Conservation (phyloP, 2,329 filamentous ascomycete genomes). For the Pestalotiopsis sp. region DNA sequence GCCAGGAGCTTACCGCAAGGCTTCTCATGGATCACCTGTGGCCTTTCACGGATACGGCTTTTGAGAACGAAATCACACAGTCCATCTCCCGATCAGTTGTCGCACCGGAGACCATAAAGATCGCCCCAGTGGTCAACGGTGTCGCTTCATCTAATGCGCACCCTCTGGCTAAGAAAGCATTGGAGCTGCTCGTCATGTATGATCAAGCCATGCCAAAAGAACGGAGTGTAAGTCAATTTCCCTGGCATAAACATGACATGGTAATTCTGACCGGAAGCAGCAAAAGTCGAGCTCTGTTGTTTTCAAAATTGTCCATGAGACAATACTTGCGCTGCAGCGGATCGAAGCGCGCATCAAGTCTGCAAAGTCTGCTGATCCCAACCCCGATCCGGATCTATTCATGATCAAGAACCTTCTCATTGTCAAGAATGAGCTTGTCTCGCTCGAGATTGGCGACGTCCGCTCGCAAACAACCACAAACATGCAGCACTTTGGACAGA, state of each 20-base stretch:
- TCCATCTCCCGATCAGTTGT: slow-evolving; percentile 53
- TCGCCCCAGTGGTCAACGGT: slow-evolving; percentile 50
- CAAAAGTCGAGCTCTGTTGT: slow-evolving; percentile 58
- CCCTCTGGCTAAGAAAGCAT: slow-evolving; percentile 58
- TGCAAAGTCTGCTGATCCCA: slow-evolving; percentile 51
- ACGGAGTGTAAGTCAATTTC: slow-evolving; percentile 52
- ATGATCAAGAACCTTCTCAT: slow-evolving; percentile 93
- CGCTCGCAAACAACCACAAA: slow-evolving; percentile 49
- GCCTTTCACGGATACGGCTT: slow-evolving; percentile 56
- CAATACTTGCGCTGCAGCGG: slow-evolving; percentile 78
- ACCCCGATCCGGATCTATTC: slow-evolving; percentile 83
- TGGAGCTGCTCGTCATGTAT: slow-evolving; percentile 63
- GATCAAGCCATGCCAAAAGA: slow-evolving; percentile 68
- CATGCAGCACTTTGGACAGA: slow-evolving; percentile 66
- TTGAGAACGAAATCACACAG: slow-evolving; percentile 58
- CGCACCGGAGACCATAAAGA: slow-evolving; percentile 50
- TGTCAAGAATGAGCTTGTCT: slow-evolving; percentile 93
- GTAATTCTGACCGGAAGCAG: slow-evolving; percentile 30
- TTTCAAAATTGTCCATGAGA: slow-evolving; percentile 82
- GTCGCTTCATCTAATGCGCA: slow-evolving; percentile 59
- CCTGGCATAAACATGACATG: background rate
- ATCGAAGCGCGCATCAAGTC: slow-evolving; percentile 73
- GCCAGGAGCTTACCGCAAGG: slow-evolving; percentile 57
- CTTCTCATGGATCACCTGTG: slow-evolving; percentile 60
- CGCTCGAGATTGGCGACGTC: slow-evolving; percentile 84